phyloP scores from a whole-genome alignment of 768 basidiomycete genomes.

The Tricholoma hemisulphureum region DNA sequence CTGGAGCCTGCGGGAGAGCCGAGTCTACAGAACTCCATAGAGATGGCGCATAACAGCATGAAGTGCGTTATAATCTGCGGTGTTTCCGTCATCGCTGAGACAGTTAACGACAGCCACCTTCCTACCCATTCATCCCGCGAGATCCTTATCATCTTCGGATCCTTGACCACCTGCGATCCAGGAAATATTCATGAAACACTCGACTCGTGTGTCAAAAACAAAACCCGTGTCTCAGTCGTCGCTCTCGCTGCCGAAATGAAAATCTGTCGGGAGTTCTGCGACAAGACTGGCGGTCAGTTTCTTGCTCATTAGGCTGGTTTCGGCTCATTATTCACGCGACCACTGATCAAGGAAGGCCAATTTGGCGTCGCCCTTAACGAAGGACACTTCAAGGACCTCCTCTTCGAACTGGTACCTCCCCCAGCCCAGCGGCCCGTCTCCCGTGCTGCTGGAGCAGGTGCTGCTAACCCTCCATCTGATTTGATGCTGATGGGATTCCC shows the following conservation, averaged over 20 bases:
- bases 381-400: constrained; percentile 91
- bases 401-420: constrained; percentile 94
- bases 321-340: constrained; percentile 7
- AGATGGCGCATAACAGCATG: constrained; percentile 94
- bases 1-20: constrained; percentile 91
- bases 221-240: constrained; percentile 89
- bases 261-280: constrained; percentile 88
- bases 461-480: constrained; percentile 70
- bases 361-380: constrained; percentile 99
- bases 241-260: constrained; percentile 98
- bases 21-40: constrained; percentile 94
- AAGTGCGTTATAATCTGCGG: constrained; percentile 47
- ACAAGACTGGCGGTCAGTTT: constrained; percentile 85
- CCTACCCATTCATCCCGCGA: constrained; percentile 97
- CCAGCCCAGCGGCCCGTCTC: constrained; percentile 72
- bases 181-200: constrained; percentile 95
- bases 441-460: constrained; percentile 37
- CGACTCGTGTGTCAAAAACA: constrained; percentile 77
- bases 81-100: neutral
- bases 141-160: constrained; percentile 91
- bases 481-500: constrained; percentile 99
- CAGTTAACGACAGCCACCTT: constrained; percentile 69
- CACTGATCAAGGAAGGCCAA: constrained; percentile 47
- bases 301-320: neutral
- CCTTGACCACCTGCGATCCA: constrained; percentile 94